phyloP scores from a whole-genome alignment of 805 yeast genomes.

The Metschnikowia proteae region DNA sequence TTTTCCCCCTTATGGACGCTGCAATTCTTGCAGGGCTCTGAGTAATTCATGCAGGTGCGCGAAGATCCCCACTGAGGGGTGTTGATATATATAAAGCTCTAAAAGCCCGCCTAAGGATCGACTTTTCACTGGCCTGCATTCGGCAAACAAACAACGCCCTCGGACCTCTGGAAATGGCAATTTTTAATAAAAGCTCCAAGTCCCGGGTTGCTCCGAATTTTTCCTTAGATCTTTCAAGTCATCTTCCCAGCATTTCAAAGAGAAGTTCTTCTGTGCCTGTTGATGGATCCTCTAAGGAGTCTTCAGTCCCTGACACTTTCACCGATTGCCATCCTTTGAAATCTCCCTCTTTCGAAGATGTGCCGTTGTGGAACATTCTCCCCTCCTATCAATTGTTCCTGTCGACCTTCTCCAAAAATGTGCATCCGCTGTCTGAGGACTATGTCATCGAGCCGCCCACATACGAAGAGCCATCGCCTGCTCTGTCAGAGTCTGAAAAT shows the following conservation, averaged over 20 bases:
- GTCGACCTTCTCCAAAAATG: slow-evolving; percentile 34
- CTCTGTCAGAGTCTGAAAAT: slow-evolving; percentile 3
- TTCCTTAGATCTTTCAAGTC: slow-evolving; percentile 5
- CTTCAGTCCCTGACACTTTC: background rate
- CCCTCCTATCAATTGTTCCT: slow-evolving; percentile 32
- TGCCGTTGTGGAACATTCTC: slow-evolving; percentile 30
- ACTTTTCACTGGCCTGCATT: background rate
- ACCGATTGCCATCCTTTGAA: slow-evolving; percentile 15
- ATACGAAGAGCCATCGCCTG: slow-evolving; percentile 28
- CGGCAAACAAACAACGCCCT: background rate
- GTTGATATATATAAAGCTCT: background rate
- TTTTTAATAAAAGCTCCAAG: slow-evolving; percentile 9
- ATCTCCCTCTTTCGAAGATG: slow-evolving; percentile 27
- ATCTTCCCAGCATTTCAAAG: slow-evolving; percentile 1
- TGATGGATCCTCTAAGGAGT: background rate
- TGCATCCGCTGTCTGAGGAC: slow-evolving; percentile 30
- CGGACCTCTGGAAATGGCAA: slow-evolving; percentile 10
- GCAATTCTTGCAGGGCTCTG: background rate
- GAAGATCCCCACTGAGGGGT: background rate
- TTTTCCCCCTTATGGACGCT: background rate
- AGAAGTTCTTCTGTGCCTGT: background rate
- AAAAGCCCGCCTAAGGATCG: background rate
- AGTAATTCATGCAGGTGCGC: background rate
- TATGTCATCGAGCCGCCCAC: slow-evolving; percentile 30
- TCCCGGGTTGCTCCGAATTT: slow-evolving; percentile 7